Conservation (phyloP, 495 filamentous ascomycete species). For the Letharia columbiana region DNA sequence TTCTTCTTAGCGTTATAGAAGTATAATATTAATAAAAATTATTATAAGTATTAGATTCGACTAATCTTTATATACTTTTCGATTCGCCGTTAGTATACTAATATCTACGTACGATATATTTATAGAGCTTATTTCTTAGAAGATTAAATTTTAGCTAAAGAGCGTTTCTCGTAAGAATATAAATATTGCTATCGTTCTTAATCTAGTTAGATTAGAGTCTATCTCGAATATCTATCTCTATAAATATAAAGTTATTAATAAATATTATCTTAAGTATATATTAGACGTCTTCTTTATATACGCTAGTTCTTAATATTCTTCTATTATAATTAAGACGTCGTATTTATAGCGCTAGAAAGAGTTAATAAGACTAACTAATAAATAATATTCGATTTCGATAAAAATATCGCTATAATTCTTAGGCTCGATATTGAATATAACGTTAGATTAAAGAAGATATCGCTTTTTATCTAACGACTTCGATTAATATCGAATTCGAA, state of each 20-base stretch:
- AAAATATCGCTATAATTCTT: neutral
- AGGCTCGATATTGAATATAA: constrained; percentile 7
- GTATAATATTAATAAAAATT: too few relatives aligned
- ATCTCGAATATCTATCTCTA: too few relatives aligned
- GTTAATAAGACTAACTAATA: constrained; percentile 6
- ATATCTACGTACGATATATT: neutral
- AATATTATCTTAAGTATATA: neutral
- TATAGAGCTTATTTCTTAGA: neutral
- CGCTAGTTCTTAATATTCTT: constrained; percentile 1
- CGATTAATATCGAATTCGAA: neutral
- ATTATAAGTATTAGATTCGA: too few relatives aligned
- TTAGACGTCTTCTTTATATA: constrained; percentile 1
- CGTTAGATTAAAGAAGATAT: neutral
- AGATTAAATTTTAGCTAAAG: neutral
- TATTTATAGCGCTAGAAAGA: constrained; percentile 1
- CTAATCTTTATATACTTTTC: too few relatives aligned
- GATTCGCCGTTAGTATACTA: neutral
- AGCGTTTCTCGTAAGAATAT: neutral
- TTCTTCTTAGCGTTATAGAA: too few relatives aligned
- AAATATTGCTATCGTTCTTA: too few relatives aligned
- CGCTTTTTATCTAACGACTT: neutral
- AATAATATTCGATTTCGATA: constrained; percentile 7
- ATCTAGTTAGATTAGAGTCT: too few relatives aligned
- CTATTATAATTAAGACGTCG: neutral
- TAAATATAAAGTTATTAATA: too few relatives aligned